Evolutionary conservation across 2,329 filamentous ascomycete species (phyloP), one percentile per base, ranked within the genome.

Genomic region (Sporothrix phasma): DNA sequence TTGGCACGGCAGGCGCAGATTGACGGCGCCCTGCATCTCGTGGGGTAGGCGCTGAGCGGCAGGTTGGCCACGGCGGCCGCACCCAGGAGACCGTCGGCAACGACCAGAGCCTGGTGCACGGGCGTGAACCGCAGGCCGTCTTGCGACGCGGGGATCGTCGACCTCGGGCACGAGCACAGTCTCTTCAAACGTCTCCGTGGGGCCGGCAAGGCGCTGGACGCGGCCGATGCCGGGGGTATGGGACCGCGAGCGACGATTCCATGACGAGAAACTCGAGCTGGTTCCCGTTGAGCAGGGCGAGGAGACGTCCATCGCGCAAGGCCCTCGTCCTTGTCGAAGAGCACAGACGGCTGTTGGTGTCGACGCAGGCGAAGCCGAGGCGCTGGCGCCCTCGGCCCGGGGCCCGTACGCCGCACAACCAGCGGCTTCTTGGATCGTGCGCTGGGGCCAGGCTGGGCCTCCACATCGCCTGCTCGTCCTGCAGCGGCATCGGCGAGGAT

Each of bases 101-200:
- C 82, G 10, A 97, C 70, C 17, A 97, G 75, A 0, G 88, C 85
- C 72, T 87, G 89, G 72, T 97, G 93, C 1, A 97, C 91, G 0
- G 93, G 92, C 51, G 90, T 85, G 64, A 85, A 81, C 66, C 85
- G 80, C 34, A 13, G 41, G 62, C 53, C 62, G 37, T 58, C 54
- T 8, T 86, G 86, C 17, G 88, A 86, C 5, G 79, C 81, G 1
- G 84, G 84, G 47, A 90, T 88, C 22, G n/a, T 89, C 85, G 39
- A 96, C 81, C 0, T 81, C 81, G 2, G 92, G 92, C 19, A 90
- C 87, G n/a, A 96, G 80, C 13, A 92, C 78, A 0, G 84, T 79
- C 67, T 92, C 88, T 65, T 83, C 80, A 4, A 84, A 76, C 10
- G 76, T 76, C 61, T 80, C 73, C 53, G 76, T 63, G 45, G 74